Base-by-base conservation (phyloP, 225 moss, liverwort and hornwort species). In the Straminergon stramineum region DNA sequence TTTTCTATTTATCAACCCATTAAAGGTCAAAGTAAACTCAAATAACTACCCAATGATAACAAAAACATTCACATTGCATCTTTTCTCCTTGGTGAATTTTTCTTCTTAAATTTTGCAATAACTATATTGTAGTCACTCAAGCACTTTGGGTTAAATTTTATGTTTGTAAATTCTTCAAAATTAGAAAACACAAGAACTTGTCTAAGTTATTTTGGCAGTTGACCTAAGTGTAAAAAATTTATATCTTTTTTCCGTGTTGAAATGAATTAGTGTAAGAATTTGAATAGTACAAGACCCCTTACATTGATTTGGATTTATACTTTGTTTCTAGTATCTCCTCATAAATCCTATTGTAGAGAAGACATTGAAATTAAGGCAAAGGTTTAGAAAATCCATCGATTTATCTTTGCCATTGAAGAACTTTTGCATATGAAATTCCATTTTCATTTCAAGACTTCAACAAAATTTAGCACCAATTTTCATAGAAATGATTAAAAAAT, bases 211-310 rank as follows among this genome's bases (percentile, higher is more conserved):
- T 35, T 15, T 53, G 22, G 3, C 2, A 23, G 22, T 22, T 53
- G 3, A 2, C 5, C 7, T 0, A 35, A 77, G 8, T 53, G 1
- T 52, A 5, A 3, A 52, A 22, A 34, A 34, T 34, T 13, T 21
- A 34, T 6, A 6, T 30, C 13, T 13, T 35, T 66, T 35, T 75
- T 53, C 2, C 6, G 22, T 53, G 0, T 15, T 77, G 0, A 13
- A 53, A 34, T 53, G 22, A 55, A 35, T 55, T 11, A 55, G 5
- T 15, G 5, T 15, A 22, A 35, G 7, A 53, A 1, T 35, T 53
- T 53, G 22, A 76, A 76, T 34, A 13, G 13, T 52, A 34, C 0
- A 52, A 0, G 5, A 22, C 0, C 0, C 5, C 5, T 52, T 34
- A 35, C 0, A 34, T 1, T 34, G 52, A 13, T 22, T 34, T 14